These are phyloP conservation scores for Penicillium oxalicum DNA, from an alignment of 2,329 filamentous ascomycete genomes.

Conservation along the genomic window DNA sequence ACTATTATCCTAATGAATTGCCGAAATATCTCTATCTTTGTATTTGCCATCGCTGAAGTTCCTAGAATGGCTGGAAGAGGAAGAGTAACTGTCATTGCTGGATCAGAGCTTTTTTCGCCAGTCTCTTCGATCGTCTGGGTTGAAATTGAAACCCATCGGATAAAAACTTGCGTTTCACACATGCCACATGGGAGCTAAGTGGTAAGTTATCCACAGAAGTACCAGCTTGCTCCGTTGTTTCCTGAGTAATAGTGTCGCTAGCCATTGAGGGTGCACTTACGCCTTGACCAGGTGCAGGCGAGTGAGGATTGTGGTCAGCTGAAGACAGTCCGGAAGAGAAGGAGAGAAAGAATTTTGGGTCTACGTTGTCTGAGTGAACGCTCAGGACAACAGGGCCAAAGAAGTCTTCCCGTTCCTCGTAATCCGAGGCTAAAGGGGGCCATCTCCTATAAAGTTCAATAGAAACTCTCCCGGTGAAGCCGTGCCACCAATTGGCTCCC, in stretches of 20 bases:
- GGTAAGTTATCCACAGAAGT: not conserved
- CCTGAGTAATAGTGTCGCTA: not conserved
- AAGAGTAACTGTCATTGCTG: not conserved
- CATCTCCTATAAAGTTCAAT: constrained; percentile 5
- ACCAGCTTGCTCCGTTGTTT: not conserved
- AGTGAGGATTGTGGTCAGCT: constrained; percentile 1
- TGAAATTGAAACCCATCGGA: not conserved
- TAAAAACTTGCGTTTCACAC: not conserved
- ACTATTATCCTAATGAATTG: too few species aligned
- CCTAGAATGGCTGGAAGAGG: not conserved
- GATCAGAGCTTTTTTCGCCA: constrained; percentile 4
- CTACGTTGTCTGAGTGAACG: constrained; percentile 1
- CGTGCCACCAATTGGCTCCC: constrained; percentile 1
- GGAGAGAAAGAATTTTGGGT: constrained; percentile 6
- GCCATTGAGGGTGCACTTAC: not conserved
- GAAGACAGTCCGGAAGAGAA: constrained; percentile 2
- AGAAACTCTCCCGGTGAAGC: not conserved
- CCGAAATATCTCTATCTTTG: too few species aligned
- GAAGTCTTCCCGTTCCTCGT: constrained; percentile 5
- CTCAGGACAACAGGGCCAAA: constrained; percentile 2
- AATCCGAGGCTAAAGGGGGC: constrained; percentile 3
- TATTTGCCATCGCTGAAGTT: not conserved
- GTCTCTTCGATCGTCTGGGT: constrained; percentile 4
- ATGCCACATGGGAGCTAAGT: not conserved
- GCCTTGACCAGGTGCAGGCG: not conserved